Evolutionary conservation across 73 alveolate species (phyloP).

Genomic region (Paraurostyla sp.): DNA sequence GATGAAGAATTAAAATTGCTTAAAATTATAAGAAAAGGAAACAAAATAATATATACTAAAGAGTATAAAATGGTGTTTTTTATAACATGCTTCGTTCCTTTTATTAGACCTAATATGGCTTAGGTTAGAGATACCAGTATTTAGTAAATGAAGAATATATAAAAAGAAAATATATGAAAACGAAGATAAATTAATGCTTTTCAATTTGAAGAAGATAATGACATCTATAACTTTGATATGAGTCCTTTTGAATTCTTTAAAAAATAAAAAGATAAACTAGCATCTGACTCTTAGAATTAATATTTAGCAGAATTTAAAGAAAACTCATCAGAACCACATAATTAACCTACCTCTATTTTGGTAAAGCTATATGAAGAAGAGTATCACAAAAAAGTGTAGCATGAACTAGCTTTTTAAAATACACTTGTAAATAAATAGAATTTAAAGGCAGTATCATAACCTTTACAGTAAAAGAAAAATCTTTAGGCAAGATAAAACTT

Average conservation of each 20-base stretch:
- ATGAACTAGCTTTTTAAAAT: conserved; percentile 38
- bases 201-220: not conserved
- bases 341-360: conserved; percentile 14
- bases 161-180: conserved; percentile 21
- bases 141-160: not conserved
- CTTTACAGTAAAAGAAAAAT: not conserved
- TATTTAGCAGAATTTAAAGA: not conserved
- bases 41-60: conserved; percentile 43
- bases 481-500: not conserved
- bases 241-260: not conserved
- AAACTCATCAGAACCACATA: not conserved
- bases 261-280: not conserved
- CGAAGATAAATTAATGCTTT: not conserved
- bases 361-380: conserved; percentile 41
- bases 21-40: conserved; percentile 34
- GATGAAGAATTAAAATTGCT: not conserved
- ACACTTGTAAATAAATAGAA: not conserved
- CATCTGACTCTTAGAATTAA: not conserved
- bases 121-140: not conserved
- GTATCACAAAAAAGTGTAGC: not conserved
- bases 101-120: conserved; percentile 59
- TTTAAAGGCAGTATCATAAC: not conserved
- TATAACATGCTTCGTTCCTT: conserved; percentile 62
- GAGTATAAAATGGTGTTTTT: conserved; percentile 44
- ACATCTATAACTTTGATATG: not conserved